Evolutionary conservation across 2,329 filamentous ascomycete genomes (phyloP), one percentile per base, ranked within the genome.

Genomic region (Stenocarpella maydis): DNA sequence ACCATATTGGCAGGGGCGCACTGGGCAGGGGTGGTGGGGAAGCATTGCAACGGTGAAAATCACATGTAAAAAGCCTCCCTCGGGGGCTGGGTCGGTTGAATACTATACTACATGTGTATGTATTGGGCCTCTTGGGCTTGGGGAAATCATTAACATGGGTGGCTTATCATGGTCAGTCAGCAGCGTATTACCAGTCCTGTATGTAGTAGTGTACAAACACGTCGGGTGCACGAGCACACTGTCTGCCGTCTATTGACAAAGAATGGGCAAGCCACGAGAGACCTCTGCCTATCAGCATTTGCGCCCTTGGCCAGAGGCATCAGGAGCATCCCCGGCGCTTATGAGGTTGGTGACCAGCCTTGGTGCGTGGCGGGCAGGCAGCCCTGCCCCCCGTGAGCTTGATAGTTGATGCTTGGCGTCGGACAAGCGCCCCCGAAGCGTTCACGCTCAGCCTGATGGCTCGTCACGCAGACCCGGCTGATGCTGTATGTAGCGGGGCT

Each of bases 21-120:
- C 34, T 63, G 41, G 58, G 43, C 58, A 49, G 58, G 58, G 26
- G n/a, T n/a, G n/a, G 58, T 34, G 47, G 47, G 61, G 31, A 43
- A 43, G 61, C 45, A 52, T 65, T 65, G 61, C 61, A n/a, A 65
- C 31, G 61, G 58, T 49, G 6, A 63, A 63, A 61, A 49, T 24
- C 26, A 63, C n/a, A n/a, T n/a, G n/a, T n/a, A n/a, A n/a, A n/a
- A n/a, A n/a, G n/a, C n/a, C n/a, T n/a, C n/a, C n/a, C n/a, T n/a
- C n/a, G n/a, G n/a, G n/a, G n/a, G n/a, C n/a, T n/a, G n/a, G n/a
- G n/a, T n/a, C n/a, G n/a, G n/a, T n/a, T n/a, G n/a, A n/a, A n/a
- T n/a, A n/a, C n/a, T n/a, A n/a, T n/a, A n/a, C n/a, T n/a, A n/a
- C n/a, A n/a, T n/a, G n/a, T n/a, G n/a, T n/a, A n/a, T n/a, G 21